Evolutionary conservation across 1,284 basidiomycete species (phyloP).

Genomic region (Sanghuangporus weigelae): DNA sequence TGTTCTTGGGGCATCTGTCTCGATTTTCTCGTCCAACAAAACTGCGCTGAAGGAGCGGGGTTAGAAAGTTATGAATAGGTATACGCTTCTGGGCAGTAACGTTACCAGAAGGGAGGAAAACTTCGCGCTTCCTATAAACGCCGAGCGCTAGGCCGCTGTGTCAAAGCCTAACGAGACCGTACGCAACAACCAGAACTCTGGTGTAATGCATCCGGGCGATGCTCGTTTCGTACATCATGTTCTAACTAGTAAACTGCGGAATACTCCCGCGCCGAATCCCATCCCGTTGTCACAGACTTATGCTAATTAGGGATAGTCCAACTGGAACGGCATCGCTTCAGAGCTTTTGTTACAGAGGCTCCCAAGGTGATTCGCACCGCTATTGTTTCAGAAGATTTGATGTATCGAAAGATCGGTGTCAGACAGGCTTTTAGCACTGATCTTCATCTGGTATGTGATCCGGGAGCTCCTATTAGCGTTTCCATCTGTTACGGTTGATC

Average conservation of each 20-base stretch:
- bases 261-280: background rate
- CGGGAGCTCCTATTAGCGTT: background rate
- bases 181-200: background rate
- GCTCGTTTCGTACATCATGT: background rate
- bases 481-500: background rate
- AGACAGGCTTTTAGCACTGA: conserved; percentile 10
- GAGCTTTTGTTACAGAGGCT: too few species aligned
- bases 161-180: background rate
- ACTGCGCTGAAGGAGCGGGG: background rate
- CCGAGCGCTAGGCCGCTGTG: background rate
- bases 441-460: background rate
- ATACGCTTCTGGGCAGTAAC: background rate
- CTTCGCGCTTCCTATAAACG: background rate
- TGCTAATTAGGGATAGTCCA: background rate
- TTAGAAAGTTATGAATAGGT: background rate
- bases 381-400: background rate
- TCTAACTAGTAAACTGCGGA: background rate
- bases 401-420: background rate
- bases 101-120: background rate
- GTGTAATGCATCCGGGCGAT: background rate
- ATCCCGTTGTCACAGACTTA: background rate
- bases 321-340: background rate
- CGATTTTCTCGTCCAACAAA: background rate
- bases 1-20: background rate
- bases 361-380: background rate